phyloP scores from a whole-genome alignment of 2,329 filamentous ascomycete genomes.

The Aspergillus fumigatus region DNA sequence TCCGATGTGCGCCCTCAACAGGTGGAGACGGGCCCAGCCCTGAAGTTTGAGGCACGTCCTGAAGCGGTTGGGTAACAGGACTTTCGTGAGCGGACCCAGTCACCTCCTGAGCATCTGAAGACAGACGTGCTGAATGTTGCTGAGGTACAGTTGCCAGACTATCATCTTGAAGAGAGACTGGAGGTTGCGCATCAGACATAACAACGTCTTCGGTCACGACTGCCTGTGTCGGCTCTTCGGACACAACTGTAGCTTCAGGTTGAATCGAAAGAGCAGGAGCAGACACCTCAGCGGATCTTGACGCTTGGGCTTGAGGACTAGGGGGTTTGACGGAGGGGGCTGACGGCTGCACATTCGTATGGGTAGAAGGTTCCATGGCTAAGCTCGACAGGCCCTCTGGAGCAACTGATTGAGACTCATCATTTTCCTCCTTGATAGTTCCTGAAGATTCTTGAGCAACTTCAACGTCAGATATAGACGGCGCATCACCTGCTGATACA shows the following conservation, averaged over 20 bases:
- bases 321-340: neutral
- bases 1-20: neutral
- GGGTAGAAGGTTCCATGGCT: neutral
- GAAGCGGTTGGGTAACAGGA: neutral
- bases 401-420: constrained; percentile 1
- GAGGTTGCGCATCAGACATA: constrained; percentile 12
- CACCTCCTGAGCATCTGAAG: neutral
- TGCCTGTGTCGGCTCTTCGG: constrained; percentile 1
- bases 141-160: constrained; percentile 1
- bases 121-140: constrained; percentile 1
- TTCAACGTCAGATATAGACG: constrained; percentile 1
- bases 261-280: neutral
- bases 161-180: constrained; percentile 1
- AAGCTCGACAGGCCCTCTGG: constrained; percentile 1
- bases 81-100: constrained; percentile 1
- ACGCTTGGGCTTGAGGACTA: constrained; percentile 1
- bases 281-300: neutral
- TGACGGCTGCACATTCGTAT: constrained; percentile 2
- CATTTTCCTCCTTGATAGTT: constrained; percentile 1
- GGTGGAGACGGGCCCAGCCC: neutral
- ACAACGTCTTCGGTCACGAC: constrained; percentile 12
- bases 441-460: constrained; percentile 7
- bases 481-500: constrained; percentile 14
- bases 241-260: neutral
- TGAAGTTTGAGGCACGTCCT: neutral